Evolutionary conservation across 371 early-diverging fungal genomes (phyloP), one percentile per base, ranked within the genome.

Genomic region (Mucor lusitanicus): DNA sequence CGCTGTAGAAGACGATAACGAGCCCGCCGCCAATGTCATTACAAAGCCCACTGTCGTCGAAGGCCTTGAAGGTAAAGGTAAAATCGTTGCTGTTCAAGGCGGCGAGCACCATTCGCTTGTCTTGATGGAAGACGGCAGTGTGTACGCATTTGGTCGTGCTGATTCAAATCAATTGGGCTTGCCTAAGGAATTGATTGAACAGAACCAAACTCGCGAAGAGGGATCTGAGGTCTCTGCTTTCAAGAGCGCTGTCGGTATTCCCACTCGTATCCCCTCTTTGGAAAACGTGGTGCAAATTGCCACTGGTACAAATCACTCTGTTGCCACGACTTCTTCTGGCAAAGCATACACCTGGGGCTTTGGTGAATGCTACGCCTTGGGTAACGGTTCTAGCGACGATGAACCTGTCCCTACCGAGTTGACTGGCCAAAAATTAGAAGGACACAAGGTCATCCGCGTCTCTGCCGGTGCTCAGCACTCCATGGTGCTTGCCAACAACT

Each of bases 111-210:
- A 97, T 72, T 84, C 95, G 0, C 68, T 95, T 30, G 87, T 93
- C 0, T 75, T 97, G 72, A 82, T 89, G 67, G 85, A 84, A 42
- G 82, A 89, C 54, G 97, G 97, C 0, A 64, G 72, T 23, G 84
- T 96, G 17, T 95, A 81, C 72, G 85, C 92, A 3, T 96, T 92
- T 79, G 98, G 98, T 8, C 87, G 97, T 35, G 86, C 92, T 25
- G 97, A 97, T 77, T 94, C 96, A 60, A 89, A 92, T 19, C 99
- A 99, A 82, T 86, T 98, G 2, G 99, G 99, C 3, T 76, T 99
- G 23, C 77, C 83, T 17, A 40, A 54, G 0, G 60, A 73, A 5
- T 13, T 73, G 50, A 71, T 83, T 15, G 64, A 72, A 11, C 37
- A 71, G n/a, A n/a, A 71, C 32, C 64, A 64, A 40, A 72, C 69